phyloP scores from a whole-genome alignment of 805 yeast genomes.

The Metschnikowia vanudenii region DNA sequence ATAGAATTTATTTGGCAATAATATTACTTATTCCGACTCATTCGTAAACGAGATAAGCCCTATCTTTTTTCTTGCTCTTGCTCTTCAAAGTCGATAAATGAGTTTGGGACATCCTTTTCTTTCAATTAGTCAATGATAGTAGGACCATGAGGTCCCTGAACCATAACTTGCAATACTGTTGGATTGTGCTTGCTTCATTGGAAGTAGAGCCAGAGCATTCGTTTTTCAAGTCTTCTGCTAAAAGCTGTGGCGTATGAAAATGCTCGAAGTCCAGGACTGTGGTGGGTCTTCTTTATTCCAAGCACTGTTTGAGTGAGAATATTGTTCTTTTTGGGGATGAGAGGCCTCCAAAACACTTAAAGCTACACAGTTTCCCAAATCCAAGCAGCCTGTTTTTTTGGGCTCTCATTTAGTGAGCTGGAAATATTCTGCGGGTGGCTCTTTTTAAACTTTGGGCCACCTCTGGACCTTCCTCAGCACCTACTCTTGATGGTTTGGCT shows the following conservation, averaged over 20 bases:
- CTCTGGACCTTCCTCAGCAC: too few species aligned
- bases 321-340: slow-evolving; percentile 61
- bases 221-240: slow-evolving; percentile 68
- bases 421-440: too few species aligned
- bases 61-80: slow-evolving; percentile 48
- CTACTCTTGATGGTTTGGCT: too few species aligned
- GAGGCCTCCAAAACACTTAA: too few species aligned
- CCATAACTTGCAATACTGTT: slow-evolving; percentile 63
- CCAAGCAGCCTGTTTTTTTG: too few species aligned
- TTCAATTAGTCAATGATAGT: slow-evolving; percentile 56
- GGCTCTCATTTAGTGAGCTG: too few species aligned
- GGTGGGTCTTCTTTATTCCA: slow-evolving; percentile 80
- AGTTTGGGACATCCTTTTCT: slow-evolving; percentile 58
- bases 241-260: slow-evolving; percentile 59
- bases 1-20: not conserved
- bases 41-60: not conserved
- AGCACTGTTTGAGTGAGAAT: slow-evolving; percentile 72
- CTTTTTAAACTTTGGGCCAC: too few species aligned
- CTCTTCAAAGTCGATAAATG: slow-evolving; percentile 64
- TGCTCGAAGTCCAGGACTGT: slow-evolving; percentile 66
- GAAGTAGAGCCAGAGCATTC: slow-evolving; percentile 91
- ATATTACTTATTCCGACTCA: not conserved
- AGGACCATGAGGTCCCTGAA: slow-evolving; percentile 87
- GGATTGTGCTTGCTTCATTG: slow-evolving; percentile 56
- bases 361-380: too few species aligned